phyloP scores from a whole-genome alignment of 148 eudicot genomes.

The Diospyros kaki region DNA sequence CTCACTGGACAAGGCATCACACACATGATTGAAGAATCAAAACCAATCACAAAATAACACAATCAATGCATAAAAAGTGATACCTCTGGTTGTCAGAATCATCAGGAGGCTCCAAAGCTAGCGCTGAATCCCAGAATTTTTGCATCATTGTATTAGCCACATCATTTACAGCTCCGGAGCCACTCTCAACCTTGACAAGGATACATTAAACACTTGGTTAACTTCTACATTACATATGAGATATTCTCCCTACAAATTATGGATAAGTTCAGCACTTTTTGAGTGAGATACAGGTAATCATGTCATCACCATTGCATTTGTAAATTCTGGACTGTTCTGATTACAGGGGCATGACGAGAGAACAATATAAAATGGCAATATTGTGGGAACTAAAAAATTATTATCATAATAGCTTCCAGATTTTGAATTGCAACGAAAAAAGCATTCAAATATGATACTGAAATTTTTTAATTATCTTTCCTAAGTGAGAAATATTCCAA shows the following conservation, averaged over 20 bases:
- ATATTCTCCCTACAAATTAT: background rate
- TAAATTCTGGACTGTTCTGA: no score
- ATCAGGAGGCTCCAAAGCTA: conserved; percentile 75
- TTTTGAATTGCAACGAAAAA: no score
- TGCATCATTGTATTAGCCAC: conserved; percentile 90
- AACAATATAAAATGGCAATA: no score
- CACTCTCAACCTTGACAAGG: conserved; percentile 60
- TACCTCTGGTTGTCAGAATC: conserved; percentile 87
- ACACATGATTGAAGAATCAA: conserved; percentile 8
- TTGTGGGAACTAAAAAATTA: no score
- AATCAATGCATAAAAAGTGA: conserved; percentile 10
- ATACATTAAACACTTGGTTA: conserved; percentile 15
- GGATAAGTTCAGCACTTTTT: no score
- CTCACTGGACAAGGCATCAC: conserved; percentile 48
- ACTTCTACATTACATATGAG: background rate
- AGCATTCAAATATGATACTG: no score
- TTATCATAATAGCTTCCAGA: no score
- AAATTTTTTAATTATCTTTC: no score
- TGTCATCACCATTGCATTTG: no score
- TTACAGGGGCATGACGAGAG: no score
- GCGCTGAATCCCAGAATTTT: conserved; percentile 98
- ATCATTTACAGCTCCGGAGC: conserved; percentile 77
- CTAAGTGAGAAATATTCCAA: no score
- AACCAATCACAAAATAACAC: conserved; percentile 4
- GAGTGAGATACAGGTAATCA: no score